phyloP scores from a whole-genome alignment of 352 stramenopile species.

The Elongisporangium undulatum region DNA sequence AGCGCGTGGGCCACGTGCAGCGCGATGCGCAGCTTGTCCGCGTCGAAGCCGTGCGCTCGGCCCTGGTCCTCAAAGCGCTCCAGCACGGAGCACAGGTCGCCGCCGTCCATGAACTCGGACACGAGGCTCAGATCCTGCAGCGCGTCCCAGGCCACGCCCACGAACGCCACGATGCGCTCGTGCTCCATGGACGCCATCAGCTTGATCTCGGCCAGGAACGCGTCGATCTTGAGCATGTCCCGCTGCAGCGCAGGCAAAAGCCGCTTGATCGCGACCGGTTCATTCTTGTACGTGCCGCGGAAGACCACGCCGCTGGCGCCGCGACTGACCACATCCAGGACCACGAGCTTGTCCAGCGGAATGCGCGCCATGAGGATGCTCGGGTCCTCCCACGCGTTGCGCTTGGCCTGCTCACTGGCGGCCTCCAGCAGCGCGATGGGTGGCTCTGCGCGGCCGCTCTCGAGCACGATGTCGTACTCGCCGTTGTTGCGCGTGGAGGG shows the following conservation, averaged over 20 bases:
- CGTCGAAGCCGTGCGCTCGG: conserved; percentile 17
- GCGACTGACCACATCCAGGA: conserved; percentile 23
- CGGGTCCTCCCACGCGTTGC: conserved; percentile 20
- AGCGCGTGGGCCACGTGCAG: conserved; percentile 35
- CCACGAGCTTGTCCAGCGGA: conserved; percentile 27
- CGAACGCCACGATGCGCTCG: conserved; percentile 43
- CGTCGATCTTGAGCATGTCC: conserved; percentile 31
- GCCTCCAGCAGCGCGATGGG: neutral
- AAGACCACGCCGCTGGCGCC: conserved; percentile 36
- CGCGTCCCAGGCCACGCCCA: conserved; percentile 50
- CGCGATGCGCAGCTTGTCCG: conserved; percentile 30
- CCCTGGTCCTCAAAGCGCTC: conserved; percentile 12
- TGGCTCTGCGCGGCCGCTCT: neutral
- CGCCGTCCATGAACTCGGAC: conserved; percentile 53
- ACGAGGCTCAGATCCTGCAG: conserved; percentile 40
- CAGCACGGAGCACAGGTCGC: conserved; percentile 39
- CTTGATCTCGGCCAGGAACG: conserved; percentile 38
- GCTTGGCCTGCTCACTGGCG: neutral
- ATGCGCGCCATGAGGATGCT: conserved; percentile 26
- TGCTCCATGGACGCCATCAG: conserved; percentile 41
- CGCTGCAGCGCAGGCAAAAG: conserved; percentile 32
- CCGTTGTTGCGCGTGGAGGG: neutral
- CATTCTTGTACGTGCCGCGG: conserved; percentile 21
- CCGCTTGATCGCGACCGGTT: conserved; percentile 33
- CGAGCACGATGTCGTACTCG: neutral